Evolutionary conservation across 805 yeast species (phyloP).

Genomic region (Yarrowia osloensis): DNA sequence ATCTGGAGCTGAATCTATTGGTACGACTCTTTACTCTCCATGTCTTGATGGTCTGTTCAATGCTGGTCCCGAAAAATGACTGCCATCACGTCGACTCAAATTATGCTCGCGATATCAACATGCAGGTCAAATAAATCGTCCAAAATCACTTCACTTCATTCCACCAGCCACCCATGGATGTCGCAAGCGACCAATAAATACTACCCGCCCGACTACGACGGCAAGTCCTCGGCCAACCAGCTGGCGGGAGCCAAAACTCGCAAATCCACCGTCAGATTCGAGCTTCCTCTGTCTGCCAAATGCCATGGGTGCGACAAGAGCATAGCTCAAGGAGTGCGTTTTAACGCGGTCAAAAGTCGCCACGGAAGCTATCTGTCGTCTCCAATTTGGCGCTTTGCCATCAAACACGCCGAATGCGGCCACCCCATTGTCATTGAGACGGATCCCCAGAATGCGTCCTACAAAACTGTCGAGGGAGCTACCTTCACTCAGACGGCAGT

Average conservation of each 20-base stretch:
- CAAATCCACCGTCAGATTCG: constrained; percentile 39
- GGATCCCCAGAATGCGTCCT: constrained; percentile 41
- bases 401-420: constrained; percentile 40
- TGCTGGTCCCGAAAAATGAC: too few relatives aligned
- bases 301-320: constrained; percentile 38
- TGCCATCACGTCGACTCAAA: too few relatives aligned
- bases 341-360: constrained; percentile 41
- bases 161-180: constrained; percentile 1
- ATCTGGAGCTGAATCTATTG: too few relatives aligned
- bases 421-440: constrained; percentile 39
- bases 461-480: constrained; percentile 30
- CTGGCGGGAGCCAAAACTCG: constrained; percentile 37
- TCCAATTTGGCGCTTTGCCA: constrained; percentile 39
- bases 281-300: constrained; percentile 39
- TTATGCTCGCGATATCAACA: too few relatives aligned
- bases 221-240: constrained; percentile 32
- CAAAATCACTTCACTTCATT: too few relatives aligned
- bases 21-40: too few relatives aligned
- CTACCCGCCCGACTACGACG: constrained; percentile 42
- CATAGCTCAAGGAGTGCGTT: constrained; percentile 41
- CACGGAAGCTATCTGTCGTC: constrained; percentile 40
- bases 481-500: neutral
- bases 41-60: too few relatives aligned
- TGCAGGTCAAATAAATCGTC: neutral
- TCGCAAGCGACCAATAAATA: constrained; percentile 40